Base-by-base conservation (phyloP, 352 stramenopile genomes). In the Phytophthora pluvialis region DNA sequence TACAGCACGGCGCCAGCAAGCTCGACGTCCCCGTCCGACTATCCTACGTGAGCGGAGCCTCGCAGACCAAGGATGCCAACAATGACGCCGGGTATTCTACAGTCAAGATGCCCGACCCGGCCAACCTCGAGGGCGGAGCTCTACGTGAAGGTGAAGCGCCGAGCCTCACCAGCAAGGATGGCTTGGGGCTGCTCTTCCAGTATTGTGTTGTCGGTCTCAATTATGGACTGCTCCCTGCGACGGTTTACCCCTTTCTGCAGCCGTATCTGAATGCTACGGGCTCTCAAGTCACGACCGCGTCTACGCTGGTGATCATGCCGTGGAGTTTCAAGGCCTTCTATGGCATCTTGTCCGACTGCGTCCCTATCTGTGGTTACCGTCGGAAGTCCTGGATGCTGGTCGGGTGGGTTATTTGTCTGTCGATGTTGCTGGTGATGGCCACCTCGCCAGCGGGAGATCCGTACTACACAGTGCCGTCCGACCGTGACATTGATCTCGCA, bases 311-410 rank as follows among this genome's bases (percentile, higher is more conserved):
- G 1, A 76, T 72, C 35, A 52, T 90, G 10, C 79, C 77, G 13
- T 91, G 82, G 80, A 77, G 58, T 5, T 89, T 90, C 60, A 91
- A 91, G 57, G 77, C 85, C 5, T 70, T 71, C 43, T 66, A 66
- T 26, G 48, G 55, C 33, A 52, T 57, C 16, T 10, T 67, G 29
- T 72, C 73, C 16, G 87, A 93, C 65, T 93, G 81, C 62, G 74
- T 89, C 46, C 85, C 85, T 13, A 87, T 93, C 16, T 67, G 25
- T n/a, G 63, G 63, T 10, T 67, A 67, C 43, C 63, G 63, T 32
- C 63, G 63, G 31, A 52, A 54, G 11, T 35, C 51, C 7, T 72
- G 49, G 39, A 67, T 72, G 56, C 18, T 72, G n/a, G 66, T 89
- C 43, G 85, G 85, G 18, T 80, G 73, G 71, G 50, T 32, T 4